Conservation (phyloP, 495 filamentous ascomycete genomes). For the Achaetomiella virescens region DNA sequence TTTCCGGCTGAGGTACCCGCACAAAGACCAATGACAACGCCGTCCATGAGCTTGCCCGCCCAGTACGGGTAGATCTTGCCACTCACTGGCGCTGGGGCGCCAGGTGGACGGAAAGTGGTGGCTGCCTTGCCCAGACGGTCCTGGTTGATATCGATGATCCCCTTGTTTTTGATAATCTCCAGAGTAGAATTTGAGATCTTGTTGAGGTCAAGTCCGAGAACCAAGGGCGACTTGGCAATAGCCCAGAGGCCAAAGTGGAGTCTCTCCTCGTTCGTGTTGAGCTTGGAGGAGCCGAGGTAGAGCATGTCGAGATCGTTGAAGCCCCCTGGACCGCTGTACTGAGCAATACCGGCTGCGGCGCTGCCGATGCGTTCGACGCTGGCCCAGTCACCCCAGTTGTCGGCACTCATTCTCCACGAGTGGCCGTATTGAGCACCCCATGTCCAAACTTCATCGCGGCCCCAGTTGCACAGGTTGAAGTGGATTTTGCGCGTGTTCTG, state of each 20-base stretch:
- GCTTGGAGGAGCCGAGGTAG: constrained; percentile 26
- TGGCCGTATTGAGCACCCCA: constrained; percentile 54
- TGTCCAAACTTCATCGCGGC: constrained; percentile 24
- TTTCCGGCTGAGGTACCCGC: constrained; percentile 31
- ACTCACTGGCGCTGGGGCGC: constrained; percentile 58
- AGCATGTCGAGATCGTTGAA: constrained; percentile 55
- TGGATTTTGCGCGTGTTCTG: constrained; percentile 47
- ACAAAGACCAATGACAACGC: constrained; percentile 51
- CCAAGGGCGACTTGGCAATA: constrained; percentile 50
- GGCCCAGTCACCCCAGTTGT: constrained; percentile 49
- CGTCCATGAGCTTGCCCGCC: constrained; percentile 30
- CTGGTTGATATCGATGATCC: constrained; percentile 49
- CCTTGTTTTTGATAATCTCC: constrained; percentile 42
- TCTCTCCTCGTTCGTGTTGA: constrained; percentile 36
- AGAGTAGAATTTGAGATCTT: constrained; percentile 43
- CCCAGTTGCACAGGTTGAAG: constrained; percentile 64
- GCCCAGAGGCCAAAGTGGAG: constrained; percentile 55
- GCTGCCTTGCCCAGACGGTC: constrained; percentile 47
- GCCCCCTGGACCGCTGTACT: constrained; percentile 36
- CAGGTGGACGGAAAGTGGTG: constrained; percentile 53
- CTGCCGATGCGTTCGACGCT: constrained; percentile 46
- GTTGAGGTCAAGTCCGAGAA: constrained; percentile 43
- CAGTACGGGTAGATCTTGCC: constrained; percentile 40
- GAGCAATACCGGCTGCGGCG: constrained; percentile 39
- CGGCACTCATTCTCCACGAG: constrained; percentile 49